Base-by-base conservation (phyloP, 106 monocot species). In the Dendrobium nobile region DNA sequence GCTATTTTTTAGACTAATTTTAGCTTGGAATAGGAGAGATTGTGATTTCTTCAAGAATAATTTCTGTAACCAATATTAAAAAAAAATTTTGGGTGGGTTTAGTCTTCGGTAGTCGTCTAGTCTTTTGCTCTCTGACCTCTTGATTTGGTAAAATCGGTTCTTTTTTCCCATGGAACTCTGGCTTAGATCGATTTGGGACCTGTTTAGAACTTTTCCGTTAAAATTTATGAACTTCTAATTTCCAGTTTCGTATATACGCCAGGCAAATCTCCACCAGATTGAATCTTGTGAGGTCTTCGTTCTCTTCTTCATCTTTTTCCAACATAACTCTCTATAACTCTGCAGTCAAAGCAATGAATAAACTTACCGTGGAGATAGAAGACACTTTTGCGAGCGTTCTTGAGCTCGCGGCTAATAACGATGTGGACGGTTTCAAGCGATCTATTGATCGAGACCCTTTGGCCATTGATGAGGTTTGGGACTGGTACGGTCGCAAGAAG, bases 381-480 rank as follows among this genome's bases (percentile, higher is more conserved):
- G 87, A 92, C 67, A 47, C 75, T 40, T 87, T 86, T 78, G 68
- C 85, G 4, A 83, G 83, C 54, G 83, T 86, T 26, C 84, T 95
- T 26, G 92, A 95, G 59, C 88, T 92, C 28, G 90, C 92, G 0
- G 95, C 92, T n/a, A 87, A 95, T 77, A 83, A 92, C 81, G 92
- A 91, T 77, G 51, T 84, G 16, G 83, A 86, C 0, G 82, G 75
- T 7, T 88, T 94, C 70, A 78, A 80, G 59, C 75, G 75, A 11
- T 84, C 40, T 24, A 20, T 83, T 20, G 85, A 85, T 17, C 80
- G 79, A 10, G 80, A 85, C 26, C 88, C 88, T 6, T 73, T 83
- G 20, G 81, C 83, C 2, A 73, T 89, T 42, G 84, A 90, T 77
- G 85, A 88, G 84, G 79, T 86, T 44, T 90, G 90, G 19, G 72